phyloP scores from a whole-genome alignment of 2,329 filamentous ascomycete genomes.

The Phialocephala sp. region DNA sequence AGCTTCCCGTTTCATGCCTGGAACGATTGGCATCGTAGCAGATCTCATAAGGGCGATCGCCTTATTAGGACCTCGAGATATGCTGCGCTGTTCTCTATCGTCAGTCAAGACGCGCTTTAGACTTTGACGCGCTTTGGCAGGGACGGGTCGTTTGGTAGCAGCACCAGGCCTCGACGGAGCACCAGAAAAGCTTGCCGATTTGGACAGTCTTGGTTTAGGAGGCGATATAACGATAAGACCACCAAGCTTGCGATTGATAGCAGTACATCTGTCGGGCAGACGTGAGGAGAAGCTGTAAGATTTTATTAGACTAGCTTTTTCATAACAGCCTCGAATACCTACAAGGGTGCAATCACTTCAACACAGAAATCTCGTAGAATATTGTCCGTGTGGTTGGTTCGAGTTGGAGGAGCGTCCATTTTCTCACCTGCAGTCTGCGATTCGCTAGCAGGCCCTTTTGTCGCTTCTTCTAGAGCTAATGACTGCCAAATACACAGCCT shows the following conservation, averaged over 20 bases:
- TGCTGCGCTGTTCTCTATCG: constrained; percentile 58
- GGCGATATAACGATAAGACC: constrained; percentile 69
- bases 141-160: constrained; percentile 53
- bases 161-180: constrained; percentile 57
- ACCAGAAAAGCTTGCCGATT: constrained; percentile 48
- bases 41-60: constrained; percentile 71
- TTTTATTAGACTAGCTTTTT: constrained; percentile 19
- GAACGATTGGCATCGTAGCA: constrained; percentile 65
- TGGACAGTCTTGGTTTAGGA: constrained; percentile 54
- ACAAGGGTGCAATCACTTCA: constrained; percentile 82
- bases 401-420: constrained; percentile 19
- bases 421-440: constrained; percentile 45
- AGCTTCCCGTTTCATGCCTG: constrained; percentile 69
- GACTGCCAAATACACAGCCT: constrained; percentile 86
- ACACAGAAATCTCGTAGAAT: constrained; percentile 77
- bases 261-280: constrained; percentile 72
- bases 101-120: constrained; percentile 68
- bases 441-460: constrained; percentile 45
- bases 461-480: constrained; percentile 63
- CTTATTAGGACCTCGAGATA: constrained; percentile 61
- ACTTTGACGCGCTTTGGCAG: constrained; percentile 53
- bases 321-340: constrained; percentile 43
- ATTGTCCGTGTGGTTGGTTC: constrained; percentile 50
- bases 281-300: constrained; percentile 73
- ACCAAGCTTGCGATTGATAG: constrained; percentile 77